These are phyloP conservation scores for Tetracladium maxilliforme DNA, from an alignment of 2,329 filamentous ascomycete genomes.

Conservation along the genomic window DNA sequence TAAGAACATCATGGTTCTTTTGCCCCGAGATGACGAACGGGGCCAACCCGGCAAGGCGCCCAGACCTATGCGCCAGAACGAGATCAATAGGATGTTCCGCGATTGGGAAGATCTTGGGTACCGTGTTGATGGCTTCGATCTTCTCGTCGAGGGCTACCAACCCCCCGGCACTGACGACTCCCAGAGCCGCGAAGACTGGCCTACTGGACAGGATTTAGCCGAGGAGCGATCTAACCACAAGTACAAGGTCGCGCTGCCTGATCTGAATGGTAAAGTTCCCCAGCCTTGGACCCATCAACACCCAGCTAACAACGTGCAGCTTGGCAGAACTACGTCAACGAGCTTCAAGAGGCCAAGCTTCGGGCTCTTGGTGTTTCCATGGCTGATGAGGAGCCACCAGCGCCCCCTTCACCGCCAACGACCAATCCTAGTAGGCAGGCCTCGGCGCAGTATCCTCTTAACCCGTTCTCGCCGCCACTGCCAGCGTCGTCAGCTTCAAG, in stretches of 20 bases:
- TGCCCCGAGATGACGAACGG: constrained; percentile 54
- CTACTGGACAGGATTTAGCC: constrained; percentile 40
- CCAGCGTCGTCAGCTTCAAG: constrained; percentile 67
- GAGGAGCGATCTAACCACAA: constrained; percentile 34
- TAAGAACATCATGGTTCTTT: constrained; percentile 56
- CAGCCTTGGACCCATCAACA: too few relatives aligned
- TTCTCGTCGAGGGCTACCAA: constrained; percentile 30
- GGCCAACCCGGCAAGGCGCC: constrained; percentile 39
- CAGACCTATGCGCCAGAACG: constrained; percentile 35
- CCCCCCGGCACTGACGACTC: constrained; percentile 25
- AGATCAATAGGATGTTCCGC: constrained; percentile 45
- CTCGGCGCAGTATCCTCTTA: constrained; percentile 59
- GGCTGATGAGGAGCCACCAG: constrained; percentile 55
- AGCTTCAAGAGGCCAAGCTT: constrained; percentile 80
- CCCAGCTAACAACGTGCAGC: too few relatives aligned
- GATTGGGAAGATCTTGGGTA: constrained; percentile 59
- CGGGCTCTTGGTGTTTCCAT: constrained; percentile 78
- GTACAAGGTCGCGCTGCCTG: constrained; percentile 55
- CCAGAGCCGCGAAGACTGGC: constrained; percentile 58
- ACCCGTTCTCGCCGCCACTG: constrained; percentile 73
- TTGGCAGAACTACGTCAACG: constrained; percentile 72
- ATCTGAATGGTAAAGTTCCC: too few relatives aligned
- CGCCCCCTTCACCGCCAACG: constrained; percentile 37
- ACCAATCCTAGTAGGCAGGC: constrained; percentile 59
- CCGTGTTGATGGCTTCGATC: constrained; percentile 51